Percentiles rank a stretch among this genome's conserved stretches.
Conservation (phyloP, 2,329 filamentous ascomycete species). For the Penicillium sp. region DNA sequence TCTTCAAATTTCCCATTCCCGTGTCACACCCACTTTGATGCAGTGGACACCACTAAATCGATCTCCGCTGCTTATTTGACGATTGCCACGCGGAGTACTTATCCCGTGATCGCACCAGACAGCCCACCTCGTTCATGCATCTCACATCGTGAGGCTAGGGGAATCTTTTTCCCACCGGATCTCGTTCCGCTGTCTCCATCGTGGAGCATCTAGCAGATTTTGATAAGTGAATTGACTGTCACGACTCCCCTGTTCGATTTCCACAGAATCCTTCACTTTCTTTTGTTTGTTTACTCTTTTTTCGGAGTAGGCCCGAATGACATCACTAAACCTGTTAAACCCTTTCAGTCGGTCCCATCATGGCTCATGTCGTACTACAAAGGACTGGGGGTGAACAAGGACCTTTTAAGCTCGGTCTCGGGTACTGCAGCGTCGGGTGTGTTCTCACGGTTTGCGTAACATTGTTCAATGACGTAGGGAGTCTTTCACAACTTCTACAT, state of each 20-base stretch:
- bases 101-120: neutral
- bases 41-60: slow-evolving; percentile 1
- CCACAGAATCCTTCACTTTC: neutral
- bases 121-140: neutral
- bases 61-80: slow-evolving; percentile 10
- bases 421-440: neutral
- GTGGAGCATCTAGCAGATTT: slow-evolving; percentile 1
- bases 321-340: neutral
- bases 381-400: neutral
- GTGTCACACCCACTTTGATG: neutral
- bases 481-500: neutral
- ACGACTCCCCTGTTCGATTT: neutral
- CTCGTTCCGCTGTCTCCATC: slow-evolving; percentile 8
- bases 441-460: slow-evolving; percentile 1
- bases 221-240: neutral
- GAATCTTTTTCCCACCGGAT: neutral
- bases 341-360: neutral
- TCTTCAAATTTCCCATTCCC: neutral
- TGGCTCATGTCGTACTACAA: neutral
- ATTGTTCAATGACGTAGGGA: neutral
- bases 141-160: slow-evolving; percentile 1
- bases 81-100: slow-evolving; percentile 3
- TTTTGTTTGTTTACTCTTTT: neutral
- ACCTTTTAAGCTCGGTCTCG: neutral
- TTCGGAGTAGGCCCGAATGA: neutral